Percentiles rank a stretch among this genome's conserved stretches.
phyloP scores from a whole-genome alignment of 306 rosid species.

The Luffa acutangula region DNA sequence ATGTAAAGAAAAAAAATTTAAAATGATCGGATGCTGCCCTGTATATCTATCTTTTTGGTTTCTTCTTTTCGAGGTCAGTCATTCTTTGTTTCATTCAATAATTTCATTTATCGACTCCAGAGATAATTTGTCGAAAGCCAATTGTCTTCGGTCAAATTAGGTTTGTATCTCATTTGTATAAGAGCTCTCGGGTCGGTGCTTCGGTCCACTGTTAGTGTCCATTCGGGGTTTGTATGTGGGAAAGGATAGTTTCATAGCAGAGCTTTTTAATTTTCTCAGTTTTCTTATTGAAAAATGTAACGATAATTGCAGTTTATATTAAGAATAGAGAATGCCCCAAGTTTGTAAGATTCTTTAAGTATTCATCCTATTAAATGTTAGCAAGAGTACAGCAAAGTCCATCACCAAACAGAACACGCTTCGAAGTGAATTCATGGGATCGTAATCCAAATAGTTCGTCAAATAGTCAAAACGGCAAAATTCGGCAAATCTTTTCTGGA shows the following conservation, averaged over 20 bases:
- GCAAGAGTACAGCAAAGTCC: no score
- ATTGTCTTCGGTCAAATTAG: neutral
- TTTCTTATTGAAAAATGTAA: neutral
- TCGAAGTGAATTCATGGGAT: no score
- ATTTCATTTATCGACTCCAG: neutral
- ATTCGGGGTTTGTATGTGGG: neutral
- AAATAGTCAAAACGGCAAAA: no score
- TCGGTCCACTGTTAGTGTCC: neutral
- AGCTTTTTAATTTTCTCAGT: neutral
- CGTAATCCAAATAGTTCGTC: no score
- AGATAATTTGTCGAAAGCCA: neutral
- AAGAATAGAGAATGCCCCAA: neutral
- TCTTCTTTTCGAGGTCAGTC: neutral
- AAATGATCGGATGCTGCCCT: neutral
- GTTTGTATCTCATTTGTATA: neutral
- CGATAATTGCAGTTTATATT: neutral
- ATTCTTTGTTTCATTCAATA: constrained; percentile 6
- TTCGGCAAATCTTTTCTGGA: no score
- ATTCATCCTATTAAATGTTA: no score
- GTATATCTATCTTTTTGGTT: constrained; percentile 1
- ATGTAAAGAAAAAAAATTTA: constrained; percentile 29
- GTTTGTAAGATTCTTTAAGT: no score
- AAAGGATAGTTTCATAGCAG: neutral
- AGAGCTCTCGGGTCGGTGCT: neutral
- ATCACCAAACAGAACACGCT: no score